phyloP scores from a whole-genome alignment of 2,329 filamentous ascomycete species.

The Nemania diffusa region DNA sequence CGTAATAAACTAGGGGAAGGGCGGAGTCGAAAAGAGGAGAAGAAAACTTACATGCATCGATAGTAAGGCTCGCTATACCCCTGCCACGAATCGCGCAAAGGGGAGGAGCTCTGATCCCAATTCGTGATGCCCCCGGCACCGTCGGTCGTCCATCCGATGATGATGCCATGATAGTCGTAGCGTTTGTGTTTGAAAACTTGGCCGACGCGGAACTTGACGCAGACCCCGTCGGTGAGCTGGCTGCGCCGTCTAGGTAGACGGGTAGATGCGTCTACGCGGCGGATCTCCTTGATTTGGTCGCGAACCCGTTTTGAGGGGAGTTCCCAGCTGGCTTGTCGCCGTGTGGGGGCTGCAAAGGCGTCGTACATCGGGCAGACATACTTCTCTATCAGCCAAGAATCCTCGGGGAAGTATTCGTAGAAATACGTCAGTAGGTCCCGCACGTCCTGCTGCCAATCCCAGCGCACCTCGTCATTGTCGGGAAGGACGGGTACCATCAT shows the following conservation, averaged over 20 bases:
- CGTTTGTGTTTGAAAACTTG: slow-evolving; percentile 86
- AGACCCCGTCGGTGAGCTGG: slow-evolving; percentile 43
- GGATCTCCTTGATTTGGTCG: slow-evolving; percentile 54
- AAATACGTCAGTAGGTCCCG: slow-evolving; percentile 73
- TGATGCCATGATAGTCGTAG: slow-evolving; percentile 81
- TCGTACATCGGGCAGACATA: slow-evolving; percentile 73
- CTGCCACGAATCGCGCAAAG: slow-evolving; percentile 35
- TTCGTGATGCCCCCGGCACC: slow-evolving; percentile 71
- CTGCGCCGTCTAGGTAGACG: slow-evolving; percentile 52
- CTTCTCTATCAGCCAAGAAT: slow-evolving; percentile 75
- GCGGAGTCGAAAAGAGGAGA: slow-evolving; percentile 54
- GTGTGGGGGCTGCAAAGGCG: slow-evolving; percentile 50
- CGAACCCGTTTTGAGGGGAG: slow-evolving; percentile 50
- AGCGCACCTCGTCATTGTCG: slow-evolving; percentile 52
- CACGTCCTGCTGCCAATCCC: slow-evolving; percentile 70
- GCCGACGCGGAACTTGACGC: slow-evolving; percentile 76
- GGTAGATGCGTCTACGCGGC: slow-evolving; percentile 55
- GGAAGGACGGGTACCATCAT: slow-evolving; percentile 61
- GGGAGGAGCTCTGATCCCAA: slow-evolving; percentile 58
- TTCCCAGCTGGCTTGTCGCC: slow-evolving; percentile 49
- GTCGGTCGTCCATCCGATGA: slow-evolving; percentile 86
- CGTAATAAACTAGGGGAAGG: not conserved
- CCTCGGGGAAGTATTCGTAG: slow-evolving; percentile 73
- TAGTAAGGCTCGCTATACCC: slow-evolving; percentile 79
- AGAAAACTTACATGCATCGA: slow-evolving; percentile 79